phyloP scores from a whole-genome alignment of 176 grass and related monocot genomes.

The Echinochloa phyllopogon region DNA sequence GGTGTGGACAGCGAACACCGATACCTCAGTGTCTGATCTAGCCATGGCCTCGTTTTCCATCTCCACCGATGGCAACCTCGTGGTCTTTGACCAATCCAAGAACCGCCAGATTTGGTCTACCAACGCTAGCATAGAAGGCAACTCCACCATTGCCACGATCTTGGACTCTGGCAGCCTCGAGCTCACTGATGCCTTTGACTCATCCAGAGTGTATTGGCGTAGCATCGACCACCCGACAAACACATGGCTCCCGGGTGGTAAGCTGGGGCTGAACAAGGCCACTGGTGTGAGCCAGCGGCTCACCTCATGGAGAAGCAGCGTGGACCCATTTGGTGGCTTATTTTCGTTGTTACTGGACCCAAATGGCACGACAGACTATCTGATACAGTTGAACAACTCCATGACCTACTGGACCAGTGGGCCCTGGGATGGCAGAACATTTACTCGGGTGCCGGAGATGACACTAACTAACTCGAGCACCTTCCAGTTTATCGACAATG shows the following conservation, averaged over 20 bases:
- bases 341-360: conserved; percentile 67
- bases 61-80: conserved; percentile 58
- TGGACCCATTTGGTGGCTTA: conserved; percentile 56
- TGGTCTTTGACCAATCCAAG: conserved; percentile 59
- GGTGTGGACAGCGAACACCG: conserved; percentile 58
- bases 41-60: conserved; percentile 47
- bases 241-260: conserved; percentile 55
- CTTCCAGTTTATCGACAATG: conserved; percentile 48
- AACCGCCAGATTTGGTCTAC: conserved; percentile 59
- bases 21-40: conserved; percentile 46
- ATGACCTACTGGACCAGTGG: conserved; percentile 53
- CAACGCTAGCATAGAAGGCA: conserved; percentile 37
- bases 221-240: conserved; percentile 43
- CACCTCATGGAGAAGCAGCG: conserved; percentile 51
- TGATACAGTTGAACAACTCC: conserved; percentile 67
- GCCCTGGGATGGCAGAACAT: conserved; percentile 40
- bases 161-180: conserved; percentile 58
- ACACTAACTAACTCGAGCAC: neutral
- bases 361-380: conserved; percentile 61
- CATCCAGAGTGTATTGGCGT: conserved; percentile 60
- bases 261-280: conserved; percentile 48
- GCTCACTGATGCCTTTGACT: conserved; percentile 49
- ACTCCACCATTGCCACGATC: conserved; percentile 54
- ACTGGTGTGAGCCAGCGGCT: conserved; percentile 45
- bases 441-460: conserved; percentile 62